These are phyloP conservation scores for Biscogniauxia sp. DNA, from an alignment of 2,329 filamentous ascomycete species.

Conservation along the genomic window DNA sequence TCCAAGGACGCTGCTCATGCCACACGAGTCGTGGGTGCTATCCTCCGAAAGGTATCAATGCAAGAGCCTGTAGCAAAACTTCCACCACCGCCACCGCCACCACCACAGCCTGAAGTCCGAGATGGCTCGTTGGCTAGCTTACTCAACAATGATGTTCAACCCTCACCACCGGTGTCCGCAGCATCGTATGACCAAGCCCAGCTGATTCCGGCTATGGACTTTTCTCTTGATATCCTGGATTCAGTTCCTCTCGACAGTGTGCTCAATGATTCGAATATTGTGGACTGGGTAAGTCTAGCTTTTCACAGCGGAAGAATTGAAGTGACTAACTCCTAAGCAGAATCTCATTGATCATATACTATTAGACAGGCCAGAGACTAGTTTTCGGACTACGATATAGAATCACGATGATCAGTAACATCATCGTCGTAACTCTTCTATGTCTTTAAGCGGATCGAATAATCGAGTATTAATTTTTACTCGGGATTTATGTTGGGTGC, in stretches of 20 bases:
- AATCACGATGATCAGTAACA: not conserved
- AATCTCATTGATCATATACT: slow-evolving; percentile 30
- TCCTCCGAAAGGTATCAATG: slow-evolving; percentile 38
- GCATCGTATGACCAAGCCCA: slow-evolving; percentile 22
- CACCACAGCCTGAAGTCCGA: slow-evolving; percentile 27
- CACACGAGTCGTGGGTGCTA: slow-evolving; percentile 41
- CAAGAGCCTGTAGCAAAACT: slow-evolving; percentile 22
- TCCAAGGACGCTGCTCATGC: slow-evolving; percentile 45
- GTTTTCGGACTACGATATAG: slow-evolving; percentile 14
- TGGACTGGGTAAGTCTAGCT: slow-evolving; percentile 40
- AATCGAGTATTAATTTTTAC: no score
- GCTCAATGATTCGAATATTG: slow-evolving; percentile 31
- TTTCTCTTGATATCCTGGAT: slow-evolving; percentile 33
- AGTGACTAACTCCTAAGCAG: slow-evolving; percentile 19
- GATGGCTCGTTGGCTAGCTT: slow-evolving; percentile 32
- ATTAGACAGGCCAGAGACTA: slow-evolving; percentile 25
- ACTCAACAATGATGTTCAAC: slow-evolving; percentile 32
- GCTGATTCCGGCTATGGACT: slow-evolving; percentile 25
- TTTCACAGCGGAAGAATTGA: not conserved
- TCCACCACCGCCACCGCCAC: slow-evolving; percentile 21
- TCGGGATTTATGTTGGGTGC: no score
- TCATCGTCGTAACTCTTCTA: no score
- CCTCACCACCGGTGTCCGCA: slow-evolving; percentile 15
- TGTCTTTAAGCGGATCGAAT: no score
- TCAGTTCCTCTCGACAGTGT: slow-evolving; percentile 37